Percentiles rank a stretch among this genome's conserved stretches.
These are phyloP conservation scores for Plasmodium coatneyi DNA, from an alignment of 169 alveolate species.

Conservation along the genomic window DNA sequence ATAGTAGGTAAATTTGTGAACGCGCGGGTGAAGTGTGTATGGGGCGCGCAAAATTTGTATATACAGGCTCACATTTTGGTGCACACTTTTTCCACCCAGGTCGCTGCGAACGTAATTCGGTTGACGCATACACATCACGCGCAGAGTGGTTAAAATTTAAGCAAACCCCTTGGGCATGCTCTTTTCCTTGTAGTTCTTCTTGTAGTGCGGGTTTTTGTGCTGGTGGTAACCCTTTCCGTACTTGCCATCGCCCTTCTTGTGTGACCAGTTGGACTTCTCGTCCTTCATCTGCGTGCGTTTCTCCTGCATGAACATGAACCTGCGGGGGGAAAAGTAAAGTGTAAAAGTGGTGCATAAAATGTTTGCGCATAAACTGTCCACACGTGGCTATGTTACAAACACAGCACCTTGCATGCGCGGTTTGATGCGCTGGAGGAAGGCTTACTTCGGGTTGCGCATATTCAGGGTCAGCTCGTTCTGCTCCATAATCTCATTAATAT, in stretches of 20 bases:
- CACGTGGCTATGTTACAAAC: neutral
- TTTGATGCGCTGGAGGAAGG: neutral
- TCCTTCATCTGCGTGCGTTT: conserved; percentile 58
- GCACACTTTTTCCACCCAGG: neutral
- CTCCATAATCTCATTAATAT: conserved; percentile 88
- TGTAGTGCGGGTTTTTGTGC: conserved; percentile 41
- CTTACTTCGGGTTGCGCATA: conserved; percentile 90
- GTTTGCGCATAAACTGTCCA: neutral
- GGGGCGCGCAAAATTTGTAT: no score
- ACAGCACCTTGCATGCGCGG: neutral
- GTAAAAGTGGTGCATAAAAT: neutral
- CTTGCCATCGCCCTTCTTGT: conserved; percentile 55
- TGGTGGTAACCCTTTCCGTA: conserved; percentile 52
- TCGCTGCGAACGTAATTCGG: neutral
- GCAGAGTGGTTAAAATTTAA: conserved; percentile 19
- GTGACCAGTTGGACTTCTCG: conserved; percentile 52
- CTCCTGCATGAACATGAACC: conserved; percentile 67
- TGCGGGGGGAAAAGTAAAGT: neutral
- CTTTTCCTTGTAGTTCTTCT: conserved; percentile 59
- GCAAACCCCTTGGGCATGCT: conserved; percentile 9
- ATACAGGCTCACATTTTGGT: neutral
- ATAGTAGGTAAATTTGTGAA: neutral
- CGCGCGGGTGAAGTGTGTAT: neutral
- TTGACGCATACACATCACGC: neutral
- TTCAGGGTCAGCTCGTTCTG: conserved; percentile 89